phyloP scores from a whole-genome alignment of 768 basidiomycete species.

The Termitomyces sp. region DNA sequence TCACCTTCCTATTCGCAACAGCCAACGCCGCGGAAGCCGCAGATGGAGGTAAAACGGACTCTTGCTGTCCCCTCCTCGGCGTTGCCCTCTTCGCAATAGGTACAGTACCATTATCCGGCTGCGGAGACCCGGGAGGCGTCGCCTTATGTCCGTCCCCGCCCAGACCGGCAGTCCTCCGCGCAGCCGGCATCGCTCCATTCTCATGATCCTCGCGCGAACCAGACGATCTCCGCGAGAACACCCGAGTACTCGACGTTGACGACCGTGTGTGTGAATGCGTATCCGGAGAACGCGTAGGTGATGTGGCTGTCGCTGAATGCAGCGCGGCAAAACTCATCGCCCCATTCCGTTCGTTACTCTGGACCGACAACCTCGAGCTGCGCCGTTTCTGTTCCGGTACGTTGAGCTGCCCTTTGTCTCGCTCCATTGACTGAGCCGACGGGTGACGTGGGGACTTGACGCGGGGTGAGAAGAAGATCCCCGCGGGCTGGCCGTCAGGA shows the following conservation, averaged over 20 bases:
- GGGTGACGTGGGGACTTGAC: constrained; percentile 30
- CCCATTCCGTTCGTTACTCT: constrained; percentile 10
- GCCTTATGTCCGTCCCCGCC: constrained; percentile 2
- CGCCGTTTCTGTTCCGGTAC: constrained; percentile 19
- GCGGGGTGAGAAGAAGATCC: constrained; percentile 91
- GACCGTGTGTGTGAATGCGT: neutral
- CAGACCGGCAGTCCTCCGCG: neutral
- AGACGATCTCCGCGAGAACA: constrained; percentile 7
- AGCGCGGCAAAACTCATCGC: constrained; percentile 27
- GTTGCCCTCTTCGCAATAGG: neutral
- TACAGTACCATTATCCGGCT: constrained; percentile 1
- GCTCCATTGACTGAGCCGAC: constrained; percentile 38
- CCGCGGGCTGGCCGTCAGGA: constrained; percentile 90
- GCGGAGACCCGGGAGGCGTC: constrained; percentile 11
- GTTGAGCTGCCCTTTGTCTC: constrained; percentile 29
- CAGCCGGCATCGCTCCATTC: neutral
- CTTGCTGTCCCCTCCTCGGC: constrained; percentile 7
- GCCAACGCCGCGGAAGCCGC: constrained; percentile 19
- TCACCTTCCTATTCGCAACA: constrained; percentile 42
- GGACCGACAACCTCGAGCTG: constrained; percentile 18
- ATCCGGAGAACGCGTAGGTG: constrained; percentile 9
- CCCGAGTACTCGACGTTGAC: neutral
- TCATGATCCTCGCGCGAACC: neutral
- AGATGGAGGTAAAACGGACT: constrained; percentile 1
- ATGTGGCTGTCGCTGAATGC: constrained; percentile 17